Base-by-base conservation (phyloP, 202 grass and related monocot genomes). In the Thinopyrum obtusiflorum region DNA sequence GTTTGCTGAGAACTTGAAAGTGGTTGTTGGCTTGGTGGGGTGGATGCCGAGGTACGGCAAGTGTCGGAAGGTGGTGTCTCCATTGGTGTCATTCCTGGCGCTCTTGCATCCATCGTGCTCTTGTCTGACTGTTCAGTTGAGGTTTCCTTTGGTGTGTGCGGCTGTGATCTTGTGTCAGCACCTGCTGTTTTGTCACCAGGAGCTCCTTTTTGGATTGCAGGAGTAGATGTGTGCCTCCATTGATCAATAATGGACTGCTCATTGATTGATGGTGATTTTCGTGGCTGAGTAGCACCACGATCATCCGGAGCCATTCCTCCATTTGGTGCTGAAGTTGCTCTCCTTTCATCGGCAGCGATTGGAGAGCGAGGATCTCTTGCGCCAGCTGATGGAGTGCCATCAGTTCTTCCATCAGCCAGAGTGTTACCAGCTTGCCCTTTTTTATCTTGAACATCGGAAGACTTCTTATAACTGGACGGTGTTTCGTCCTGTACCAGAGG, bases 361-460 rank as follows among this genome's bases (percentile, higher is more conserved):
- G 73, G 79, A 86, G 57, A 51, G 2, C 17, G 36, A 77, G 64
- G 78, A 82, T 20, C 24, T 82, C 2, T 61, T 82, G 55, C 55
- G 4, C 65, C 25, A 18, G 57, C 61, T 55, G 51, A 61, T 62
- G 49, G 51, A 77, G 64, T 82, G 11, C 9, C 10, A 68, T 68
- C 65, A 36, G 26, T 62, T 80, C 73, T 28, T 25, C 8, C 39
- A 69, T 70, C 60, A 76, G 65, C 31, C 10, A 2, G 59, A 17
- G 23, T 26, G 29, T 10, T 33, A 66, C 23, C 37, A 4, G 57
- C 36, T 60, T 80, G 29, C 31, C 39, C 36, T 73, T 83, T 61
- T 72, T 18, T 82, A 23, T 82, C 79, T 65, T 86, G 39, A 9
- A 35, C 37, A 61, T 78, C 79, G 53, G 79, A 86, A 86, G 49